phyloP scores from a whole-genome alignment of 1,284 basidiomycete species.

The Ustilago crameri region DNA sequence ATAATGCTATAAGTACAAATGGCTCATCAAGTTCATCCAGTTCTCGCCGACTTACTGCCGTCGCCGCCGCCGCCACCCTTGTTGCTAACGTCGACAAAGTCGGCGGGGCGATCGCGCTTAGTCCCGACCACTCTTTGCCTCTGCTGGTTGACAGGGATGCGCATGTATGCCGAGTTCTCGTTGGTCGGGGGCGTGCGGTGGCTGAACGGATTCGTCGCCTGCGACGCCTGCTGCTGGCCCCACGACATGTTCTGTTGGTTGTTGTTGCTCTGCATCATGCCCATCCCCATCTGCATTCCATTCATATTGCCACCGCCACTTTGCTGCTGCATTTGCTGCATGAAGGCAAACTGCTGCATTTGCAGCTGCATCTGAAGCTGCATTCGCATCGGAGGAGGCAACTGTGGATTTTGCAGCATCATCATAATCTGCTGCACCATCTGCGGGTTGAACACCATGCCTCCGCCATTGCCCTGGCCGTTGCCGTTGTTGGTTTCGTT shows the following conservation, averaged over 20 bases:
- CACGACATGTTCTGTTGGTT: constrained; percentile 30
- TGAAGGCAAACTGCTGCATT: constrained; percentile 62
- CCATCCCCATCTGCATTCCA: constrained; percentile 39
- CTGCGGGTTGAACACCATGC: constrained; percentile 57
- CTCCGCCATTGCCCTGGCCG: constrained; percentile 12
- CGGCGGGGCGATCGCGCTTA: constrained; percentile 52
- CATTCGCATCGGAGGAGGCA: constrained; percentile 65
- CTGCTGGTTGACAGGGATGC: constrained; percentile 42
- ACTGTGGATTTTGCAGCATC: constrained; percentile 64
- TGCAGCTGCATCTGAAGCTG: constrained; percentile 67
- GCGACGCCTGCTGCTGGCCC: constrained; percentile 34
- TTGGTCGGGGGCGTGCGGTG: constrained; percentile 36
- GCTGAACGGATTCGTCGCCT: constrained; percentile 34
- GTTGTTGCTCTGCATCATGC: constrained; percentile 27
- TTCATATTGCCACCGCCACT: constrained; percentile 18
- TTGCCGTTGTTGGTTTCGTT: constrained; percentile 9
- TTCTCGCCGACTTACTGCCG: constrained; percentile 34
- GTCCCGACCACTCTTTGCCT: constrained; percentile 14
- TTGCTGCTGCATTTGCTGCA: constrained; percentile 52
- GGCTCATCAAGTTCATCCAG: constrained; percentile 1
- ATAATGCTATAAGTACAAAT: too few relatives aligned
- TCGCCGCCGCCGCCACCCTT: constrained; percentile 26
- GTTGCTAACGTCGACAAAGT: constrained; percentile 52
- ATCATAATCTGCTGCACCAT: constrained; percentile 64
- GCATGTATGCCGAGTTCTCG: constrained; percentile 49